Conservation (phyloP, 2,329 filamentous ascomycete species). For the Colletotrichum lentis region DNA sequence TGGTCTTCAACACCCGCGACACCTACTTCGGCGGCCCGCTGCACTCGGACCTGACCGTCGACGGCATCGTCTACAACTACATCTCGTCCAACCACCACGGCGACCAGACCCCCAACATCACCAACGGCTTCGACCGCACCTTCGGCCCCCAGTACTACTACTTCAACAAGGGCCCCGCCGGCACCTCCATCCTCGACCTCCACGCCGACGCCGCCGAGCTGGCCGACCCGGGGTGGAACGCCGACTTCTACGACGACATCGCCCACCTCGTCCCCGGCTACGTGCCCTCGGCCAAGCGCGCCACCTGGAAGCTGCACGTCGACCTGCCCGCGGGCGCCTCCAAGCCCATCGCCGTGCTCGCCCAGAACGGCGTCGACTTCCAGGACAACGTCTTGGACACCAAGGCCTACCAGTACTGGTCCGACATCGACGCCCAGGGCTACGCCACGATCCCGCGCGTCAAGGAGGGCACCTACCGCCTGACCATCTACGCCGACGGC, state of each 20-base stretch:
- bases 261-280: conserved; percentile 67
- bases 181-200: conserved; percentile 56
- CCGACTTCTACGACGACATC: conserved; percentile 70
- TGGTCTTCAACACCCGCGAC: conserved; percentile 68
- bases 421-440: conserved; percentile 54
- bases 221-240: conserved; percentile 62
- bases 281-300: conserved; percentile 60
- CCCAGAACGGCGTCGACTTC: conserved; percentile 60
- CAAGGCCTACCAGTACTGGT: conserved; percentile 66
- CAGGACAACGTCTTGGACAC: conserved; percentile 64
- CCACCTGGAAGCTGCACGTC: conserved; percentile 59
- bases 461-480: conserved; percentile 65
- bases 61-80: conserved; percentile 71
- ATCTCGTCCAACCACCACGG: conserved; percentile 67
- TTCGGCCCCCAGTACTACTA: conserved; percentile 69
- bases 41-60: conserved; percentile 66
- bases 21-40: conserved; percentile 66
- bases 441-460: conserved; percentile 58
- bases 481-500: conserved; percentile 69
- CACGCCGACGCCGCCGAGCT: conserved; percentile 62
- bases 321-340: conserved; percentile 60
- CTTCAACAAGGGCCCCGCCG: conserved; percentile 63
- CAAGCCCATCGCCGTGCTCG: conserved; percentile 60
- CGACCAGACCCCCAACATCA: conserved; percentile 67
- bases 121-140: conserved; percentile 67